Evolutionary conservation across 2,329 filamentous ascomycete genomes (phyloP), one percentile per base, ranked within the genome.

Genomic region (Aspergillus transmontanensis): DNA sequence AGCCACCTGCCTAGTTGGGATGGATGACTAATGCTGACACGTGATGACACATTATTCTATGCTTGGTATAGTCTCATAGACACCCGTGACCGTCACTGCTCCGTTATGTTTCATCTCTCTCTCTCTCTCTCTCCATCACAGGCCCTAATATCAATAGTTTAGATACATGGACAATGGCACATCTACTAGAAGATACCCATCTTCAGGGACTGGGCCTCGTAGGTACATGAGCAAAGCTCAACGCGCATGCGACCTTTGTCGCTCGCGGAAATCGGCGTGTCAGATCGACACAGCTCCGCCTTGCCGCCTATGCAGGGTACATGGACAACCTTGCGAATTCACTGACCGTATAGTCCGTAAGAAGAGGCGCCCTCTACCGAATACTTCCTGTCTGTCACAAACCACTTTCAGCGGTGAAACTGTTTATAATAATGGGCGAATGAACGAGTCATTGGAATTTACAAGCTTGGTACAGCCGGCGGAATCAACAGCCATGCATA

Each of bases 221-320:
- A 54, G 45, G 57, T 62, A 62, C 34, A 62, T 62, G 60, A 62
- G 60, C 56, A 62, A 58, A 30, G 39, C 60, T 19, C 60, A 62
- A 34, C 55, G 60, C 34, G 60, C 60, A 7, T 62, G 60, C 30
- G 60, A 62, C 28, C 21, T 36, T 23, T 62, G 60, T 53, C 60
- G 60, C 26, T 41, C 55, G 1, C 60, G 60, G 12, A 62, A 58
- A 46, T 62, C 60, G 11, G 55, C 55, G 5, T 62, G 60, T n/a
- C 60, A 53, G 46, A 62, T 62, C 41, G 48, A 51, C 41, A 61
- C 19, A 9, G 51, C 51, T 32, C 51, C 59, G 9, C 59, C 59
- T 16, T 60, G 59, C 26, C 59, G 41, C 11, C 39, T 60, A 30
- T 60, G 59, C 50, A 30, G 39, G 26, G 58, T 43, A 3, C 50